Evolutionary conservation across 352 stramenopile species (phyloP), one percentile per base, ranked within the genome.

Genomic region (Globisporangium irregulare): DNA sequence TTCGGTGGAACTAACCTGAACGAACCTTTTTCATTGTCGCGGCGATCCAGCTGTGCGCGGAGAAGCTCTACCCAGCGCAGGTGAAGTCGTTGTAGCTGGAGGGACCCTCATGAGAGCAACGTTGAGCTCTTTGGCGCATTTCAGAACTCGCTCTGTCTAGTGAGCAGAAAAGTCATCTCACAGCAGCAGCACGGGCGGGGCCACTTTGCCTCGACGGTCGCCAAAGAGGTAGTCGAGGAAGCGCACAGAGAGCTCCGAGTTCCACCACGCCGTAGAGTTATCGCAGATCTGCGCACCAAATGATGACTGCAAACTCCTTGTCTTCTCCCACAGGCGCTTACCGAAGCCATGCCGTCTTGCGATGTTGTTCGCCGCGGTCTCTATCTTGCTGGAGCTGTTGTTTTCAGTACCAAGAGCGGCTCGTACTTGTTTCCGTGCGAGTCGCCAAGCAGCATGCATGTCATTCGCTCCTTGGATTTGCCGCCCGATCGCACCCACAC

Each of bases 231-330:
- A 69, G 10, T 67, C 43, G 0, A 72, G 29, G 22, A 80, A 78
- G 20, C 29, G 50, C 20, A 75, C 59, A 8, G 68, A 73, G 0
- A 82, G 38, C 4, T 76, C n/a, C 18, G 38, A 64, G 61, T 80
- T 77, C 68, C 68, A 82, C 76, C 73, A 80, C 2, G 50, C 76
- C n/a, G 58, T 67, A 25, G 46, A n/a, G 32, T 84, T 80, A 20
- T 41, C 62, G 58, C 75, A 72, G 24, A 78, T 78, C 5, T 72
- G 58, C 0, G 70, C 50, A 8, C 59, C 53, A 10, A 48, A 18
- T 22, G 24, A 7, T 10, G 36, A 22, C 14, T 81, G 65, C 14
- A 81, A 46, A 3, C 43, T 14, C 24, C 65, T 34, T 1, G 79
- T 51, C 10, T 74, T 59, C 1, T 36, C 9, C 59, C 69, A 81